These are phyloP conservation scores for Penicillium paradoxum DNA, from an alignment of 495 filamentous ascomycete species.

Conservation along the genomic window DNA sequence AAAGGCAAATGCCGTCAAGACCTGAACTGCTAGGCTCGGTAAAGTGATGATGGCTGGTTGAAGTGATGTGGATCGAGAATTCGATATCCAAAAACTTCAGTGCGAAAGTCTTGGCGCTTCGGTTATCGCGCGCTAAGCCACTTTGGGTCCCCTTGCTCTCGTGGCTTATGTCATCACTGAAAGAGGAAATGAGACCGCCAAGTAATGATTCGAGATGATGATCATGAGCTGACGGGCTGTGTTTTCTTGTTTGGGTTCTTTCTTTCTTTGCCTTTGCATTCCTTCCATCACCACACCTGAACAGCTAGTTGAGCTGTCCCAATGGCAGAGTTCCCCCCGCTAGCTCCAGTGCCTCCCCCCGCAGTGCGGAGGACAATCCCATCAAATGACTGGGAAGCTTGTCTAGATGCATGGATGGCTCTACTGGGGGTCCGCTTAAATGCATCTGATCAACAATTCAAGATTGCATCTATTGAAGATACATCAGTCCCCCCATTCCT, in stretches of 20 bases:
- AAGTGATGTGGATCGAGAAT: slow-evolving; percentile 27
- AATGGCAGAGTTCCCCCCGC: slow-evolving; percentile 55
- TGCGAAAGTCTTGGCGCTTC: slow-evolving; percentile 44
- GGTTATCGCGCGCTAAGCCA: slow-evolving; percentile 36
- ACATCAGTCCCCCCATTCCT: slow-evolving; percentile 56
- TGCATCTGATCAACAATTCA: slow-evolving; percentile 50
- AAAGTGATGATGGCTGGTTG: slow-evolving; percentile 69
- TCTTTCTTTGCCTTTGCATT: background rate
- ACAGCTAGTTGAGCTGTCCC: background rate
- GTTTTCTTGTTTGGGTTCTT: slow-evolving; percentile 5
- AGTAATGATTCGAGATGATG: slow-evolving; percentile 1
- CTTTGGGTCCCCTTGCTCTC: slow-evolving; percentile 10
- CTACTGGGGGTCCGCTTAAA: slow-evolving; percentile 60
- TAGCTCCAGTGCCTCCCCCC: slow-evolving; percentile 72
- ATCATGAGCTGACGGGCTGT: slow-evolving; percentile 1
- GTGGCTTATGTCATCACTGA: slow-evolving; percentile 24
- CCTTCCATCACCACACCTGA: background rate
- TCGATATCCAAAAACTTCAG: slow-evolving; percentile 24
- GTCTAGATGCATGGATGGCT: slow-evolving; percentile 70
- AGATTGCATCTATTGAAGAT: slow-evolving; percentile 44
- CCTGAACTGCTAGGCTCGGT: slow-evolving; percentile 65
- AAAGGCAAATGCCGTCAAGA: slow-evolving; percentile 49
- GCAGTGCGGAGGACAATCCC: slow-evolving; percentile 59
- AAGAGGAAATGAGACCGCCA: background rate
- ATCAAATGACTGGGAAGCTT: slow-evolving; percentile 70